Evolutionary conservation across 2,329 filamentous ascomycete genomes (phyloP).

Genomic region (Beauveria brongniartii): DNA sequence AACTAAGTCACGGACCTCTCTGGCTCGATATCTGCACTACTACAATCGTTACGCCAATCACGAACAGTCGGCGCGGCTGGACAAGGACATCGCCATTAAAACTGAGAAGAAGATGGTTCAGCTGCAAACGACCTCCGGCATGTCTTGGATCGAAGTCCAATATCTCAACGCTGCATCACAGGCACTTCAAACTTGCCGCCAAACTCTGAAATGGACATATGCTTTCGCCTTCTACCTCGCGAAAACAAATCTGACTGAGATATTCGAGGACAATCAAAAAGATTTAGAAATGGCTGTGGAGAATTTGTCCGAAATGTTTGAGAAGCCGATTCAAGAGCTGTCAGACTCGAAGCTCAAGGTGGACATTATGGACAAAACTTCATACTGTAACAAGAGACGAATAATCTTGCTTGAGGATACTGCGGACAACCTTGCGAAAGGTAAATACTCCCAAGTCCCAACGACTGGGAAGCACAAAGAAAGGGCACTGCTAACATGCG

Average conservation of each 20-base stretch:
- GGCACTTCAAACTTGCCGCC: constrained; percentile 90
- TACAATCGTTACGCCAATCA: constrained; percentile 99
- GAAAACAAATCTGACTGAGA: constrained; percentile 89
- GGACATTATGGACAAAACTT: constrained; percentile 97
- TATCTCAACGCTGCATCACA: constrained; percentile 91
- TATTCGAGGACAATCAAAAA: constrained; percentile 98
- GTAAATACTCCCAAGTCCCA: constrained; percentile 36
- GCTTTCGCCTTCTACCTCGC: constrained; percentile 97
- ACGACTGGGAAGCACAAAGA: no score
- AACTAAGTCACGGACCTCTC: constrained; percentile 77
- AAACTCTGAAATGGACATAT: constrained; percentile 98
- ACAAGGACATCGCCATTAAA: constrained; percentile 92
- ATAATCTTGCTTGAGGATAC: constrained; percentile 88
- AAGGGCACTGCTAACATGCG: constrained; percentile 19
- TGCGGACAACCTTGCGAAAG: constrained; percentile 80
- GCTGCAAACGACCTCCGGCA: constrained; percentile 83
- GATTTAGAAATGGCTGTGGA: constrained; percentile 96
- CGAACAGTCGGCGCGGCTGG: constrained; percentile 91
- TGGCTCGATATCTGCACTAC: constrained; percentile 97
- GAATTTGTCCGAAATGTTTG: constrained; percentile 97
- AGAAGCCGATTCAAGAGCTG: constrained; percentile 86
- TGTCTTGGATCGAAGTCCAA: constrained; percentile 99
- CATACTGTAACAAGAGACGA: constrained; percentile 89
- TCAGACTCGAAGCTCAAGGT: constrained; percentile 85
- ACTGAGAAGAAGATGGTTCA: constrained; percentile 99